Base-by-base conservation (phyloP, 352 stramenopile genomes). In the Globisporangium cederbergense region DNA sequence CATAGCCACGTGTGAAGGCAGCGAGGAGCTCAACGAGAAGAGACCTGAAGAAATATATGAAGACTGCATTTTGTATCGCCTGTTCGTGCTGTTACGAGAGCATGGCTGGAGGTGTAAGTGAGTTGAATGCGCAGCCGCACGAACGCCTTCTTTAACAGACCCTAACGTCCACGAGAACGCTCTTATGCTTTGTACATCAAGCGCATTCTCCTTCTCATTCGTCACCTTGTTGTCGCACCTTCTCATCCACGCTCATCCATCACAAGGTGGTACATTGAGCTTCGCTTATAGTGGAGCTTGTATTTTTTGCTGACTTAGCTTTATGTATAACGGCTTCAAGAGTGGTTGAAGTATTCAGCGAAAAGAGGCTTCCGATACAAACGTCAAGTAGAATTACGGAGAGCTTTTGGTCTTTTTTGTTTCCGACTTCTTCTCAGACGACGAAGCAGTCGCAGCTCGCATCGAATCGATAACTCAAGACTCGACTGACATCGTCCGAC, bases 31-130 rank as follows among this genome's bases (percentile, higher is more conserved):
- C 9, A 4, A 49, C 43, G 43, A 49, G 13, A 11, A 51, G 45
- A n/a, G 43, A n/a, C n/a, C 8, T 30, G 46, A 30, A 16, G n/a
- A 32, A 52, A 52, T 52, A 52, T 52, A 52, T 52, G 46, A 28
- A 52, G 8, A 52, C 9, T 52, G 46, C 46, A 52, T 52, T 6
- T 9, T 16, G 46, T 30, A 14, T 50, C 5, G 18, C n/a, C 4
- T 18, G 18, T 28, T 50, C 9, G 43, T 25, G 43, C 7, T 50
- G 43, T 7, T 25, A 3, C 43, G 43, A 28, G 18, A 22, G 43
- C 0, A 28, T 28, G 25, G 25, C 25, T 28, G 25, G 25, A 28
- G 25, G 25, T 28, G 25, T 28, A 1, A 18, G 40, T 46, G 4
- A 4, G 14, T 30, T 52, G 46, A 52, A 25, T 52, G 46, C 46